These are phyloP conservation scores for Russula griseocarnosa DNA, from an alignment of 768 basidiomycete genomes.

Conservation along the genomic window DNA sequence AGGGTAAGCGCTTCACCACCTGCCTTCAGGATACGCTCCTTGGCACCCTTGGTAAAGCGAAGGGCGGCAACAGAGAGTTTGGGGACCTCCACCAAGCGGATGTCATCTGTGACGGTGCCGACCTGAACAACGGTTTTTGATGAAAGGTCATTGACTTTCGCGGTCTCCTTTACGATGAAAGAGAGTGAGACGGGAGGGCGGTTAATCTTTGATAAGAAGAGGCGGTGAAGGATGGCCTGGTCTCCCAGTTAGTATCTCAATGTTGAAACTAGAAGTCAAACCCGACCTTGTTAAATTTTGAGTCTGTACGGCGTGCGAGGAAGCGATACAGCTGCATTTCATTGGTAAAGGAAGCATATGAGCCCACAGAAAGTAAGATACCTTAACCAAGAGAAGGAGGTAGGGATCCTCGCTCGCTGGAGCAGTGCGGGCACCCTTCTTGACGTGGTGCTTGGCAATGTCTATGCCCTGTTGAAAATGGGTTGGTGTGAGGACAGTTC, in stretches of 20 bases:
- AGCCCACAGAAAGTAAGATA: constrained; percentile 37
- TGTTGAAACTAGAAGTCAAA: constrained; percentile 15
- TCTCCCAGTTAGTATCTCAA: constrained; percentile 30
- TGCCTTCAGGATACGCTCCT: constrained; percentile 91
- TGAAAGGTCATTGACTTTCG: constrained; percentile 55
- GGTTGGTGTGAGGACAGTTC: constrained; percentile 6
- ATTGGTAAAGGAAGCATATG: constrained; percentile 19
- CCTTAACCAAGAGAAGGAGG: constrained; percentile 96
- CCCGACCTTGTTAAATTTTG: constrained; percentile 87
- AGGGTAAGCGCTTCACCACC: constrained; percentile 94
- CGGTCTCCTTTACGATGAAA: constrained; percentile 80
- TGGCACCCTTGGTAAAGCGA: constrained; percentile 87
- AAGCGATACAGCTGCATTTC: constrained; percentile 88
- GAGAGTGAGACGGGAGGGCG: constrained; percentile 95
- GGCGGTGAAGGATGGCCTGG: constrained; percentile 89
- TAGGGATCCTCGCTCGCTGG: constrained; percentile 99
- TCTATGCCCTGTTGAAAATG: constrained; percentile 76
- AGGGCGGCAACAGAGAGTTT: constrained; percentile 93
- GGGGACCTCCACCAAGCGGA: constrained; percentile 79
- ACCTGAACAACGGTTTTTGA: constrained; percentile 87
- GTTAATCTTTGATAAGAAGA: constrained; percentile 97
- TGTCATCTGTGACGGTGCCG: constrained; percentile 93
- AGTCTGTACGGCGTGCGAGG: constrained; percentile 94
- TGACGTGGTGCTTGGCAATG: constrained; percentile 95
- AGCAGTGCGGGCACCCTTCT: constrained; percentile 90